Evolutionary conservation across 2,329 filamentous ascomycete genomes (phyloP).

Genomic region (Ascocoryne sarcoides): DNA sequence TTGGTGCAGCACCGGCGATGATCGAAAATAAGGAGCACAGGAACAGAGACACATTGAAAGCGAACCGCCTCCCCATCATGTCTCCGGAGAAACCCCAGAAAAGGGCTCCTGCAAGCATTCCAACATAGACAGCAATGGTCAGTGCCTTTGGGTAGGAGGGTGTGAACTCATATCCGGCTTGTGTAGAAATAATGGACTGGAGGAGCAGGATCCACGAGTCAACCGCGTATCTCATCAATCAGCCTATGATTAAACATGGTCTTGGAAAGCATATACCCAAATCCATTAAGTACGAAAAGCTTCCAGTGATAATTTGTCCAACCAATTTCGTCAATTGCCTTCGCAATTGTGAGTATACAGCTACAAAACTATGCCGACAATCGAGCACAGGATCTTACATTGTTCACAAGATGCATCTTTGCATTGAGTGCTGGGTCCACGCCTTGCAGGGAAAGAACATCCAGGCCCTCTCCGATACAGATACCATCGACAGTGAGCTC

Average conservation of each 20-base stretch:
- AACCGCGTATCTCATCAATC: conserved; percentile 40
- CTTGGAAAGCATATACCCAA: conserved; percentile 35
- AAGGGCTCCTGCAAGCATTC: conserved; percentile 46
- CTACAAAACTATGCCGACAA: too few species aligned
- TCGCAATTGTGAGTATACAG: conserved; percentile 2
- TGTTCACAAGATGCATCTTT: conserved; percentile 63
- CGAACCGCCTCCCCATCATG: conserved; percentile 57
- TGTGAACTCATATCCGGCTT: conserved; percentile 51
- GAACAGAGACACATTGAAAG: conserved; percentile 60
- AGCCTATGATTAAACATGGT: not conserved
- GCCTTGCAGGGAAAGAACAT: conserved; percentile 48
- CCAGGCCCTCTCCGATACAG: conserved; percentile 23
- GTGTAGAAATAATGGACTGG: conserved; percentile 52
- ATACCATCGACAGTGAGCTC: conserved; percentile 4
- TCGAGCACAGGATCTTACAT: conserved; percentile 36
- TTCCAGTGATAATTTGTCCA: conserved; percentile 40
- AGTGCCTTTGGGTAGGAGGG: conserved; percentile 46
- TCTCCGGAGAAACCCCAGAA: conserved; percentile 64
- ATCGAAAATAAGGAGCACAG: conserved; percentile 54
- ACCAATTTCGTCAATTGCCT: conserved; percentile 44
- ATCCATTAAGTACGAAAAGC: conserved; percentile 51
- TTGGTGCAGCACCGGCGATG: conserved; percentile 57
- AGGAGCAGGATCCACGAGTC: conserved; percentile 49
- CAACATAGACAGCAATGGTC: conserved; percentile 52
- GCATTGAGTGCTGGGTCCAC: conserved; percentile 52